These are phyloP conservation scores for Phytophthora sansomeana DNA, from an alignment of 352 stramenopile species.

Conservation along the genomic window DNA sequence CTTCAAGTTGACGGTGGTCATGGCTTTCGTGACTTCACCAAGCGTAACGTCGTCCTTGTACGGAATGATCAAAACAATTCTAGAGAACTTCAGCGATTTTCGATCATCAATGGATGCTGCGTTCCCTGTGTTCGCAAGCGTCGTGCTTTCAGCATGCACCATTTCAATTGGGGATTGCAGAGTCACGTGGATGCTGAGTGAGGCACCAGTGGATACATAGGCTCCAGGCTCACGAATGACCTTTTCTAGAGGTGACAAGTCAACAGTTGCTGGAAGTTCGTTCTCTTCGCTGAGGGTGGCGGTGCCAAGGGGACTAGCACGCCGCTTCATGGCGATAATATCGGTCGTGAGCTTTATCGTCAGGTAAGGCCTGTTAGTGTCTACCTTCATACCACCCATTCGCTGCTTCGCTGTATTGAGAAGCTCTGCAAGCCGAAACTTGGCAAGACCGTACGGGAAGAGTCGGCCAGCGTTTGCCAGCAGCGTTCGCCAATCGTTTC, in stretches of 20 bases:
- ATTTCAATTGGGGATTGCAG: conserved; percentile 51
- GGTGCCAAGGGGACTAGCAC: conserved; percentile 54
- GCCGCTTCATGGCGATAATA: conserved; percentile 61
- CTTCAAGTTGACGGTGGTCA: conserved; percentile 70
- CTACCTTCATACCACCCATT: conserved; percentile 20
- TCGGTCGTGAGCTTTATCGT: conserved; percentile 58
- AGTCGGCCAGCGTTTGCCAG: conserved; percentile 48
- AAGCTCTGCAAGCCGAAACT: conserved; percentile 71
- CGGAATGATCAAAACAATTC: conserved; percentile 85
- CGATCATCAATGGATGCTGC: background rate
- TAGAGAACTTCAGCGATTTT: conserved; percentile 54
- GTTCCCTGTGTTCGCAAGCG: background rate
- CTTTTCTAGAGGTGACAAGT: conserved; percentile 47
- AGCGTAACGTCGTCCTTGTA: conserved; percentile 78
- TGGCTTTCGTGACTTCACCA: conserved; percentile 52
- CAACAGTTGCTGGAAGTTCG: conserved; percentile 27
- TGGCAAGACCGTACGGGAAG: conserved; percentile 64
- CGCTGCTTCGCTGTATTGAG: conserved; percentile 34
- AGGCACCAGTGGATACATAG: conserved; percentile 53
- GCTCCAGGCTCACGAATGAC: conserved; percentile 65
- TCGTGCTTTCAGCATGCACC: background rate
- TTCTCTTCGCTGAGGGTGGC: conserved; percentile 31
- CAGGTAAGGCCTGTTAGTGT: conserved; percentile 42
- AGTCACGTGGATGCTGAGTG: conserved; percentile 49
- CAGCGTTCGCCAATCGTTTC: conserved; percentile 55